Conservation (phyloP, 345 rosid species). For the Salix caprea region DNA sequence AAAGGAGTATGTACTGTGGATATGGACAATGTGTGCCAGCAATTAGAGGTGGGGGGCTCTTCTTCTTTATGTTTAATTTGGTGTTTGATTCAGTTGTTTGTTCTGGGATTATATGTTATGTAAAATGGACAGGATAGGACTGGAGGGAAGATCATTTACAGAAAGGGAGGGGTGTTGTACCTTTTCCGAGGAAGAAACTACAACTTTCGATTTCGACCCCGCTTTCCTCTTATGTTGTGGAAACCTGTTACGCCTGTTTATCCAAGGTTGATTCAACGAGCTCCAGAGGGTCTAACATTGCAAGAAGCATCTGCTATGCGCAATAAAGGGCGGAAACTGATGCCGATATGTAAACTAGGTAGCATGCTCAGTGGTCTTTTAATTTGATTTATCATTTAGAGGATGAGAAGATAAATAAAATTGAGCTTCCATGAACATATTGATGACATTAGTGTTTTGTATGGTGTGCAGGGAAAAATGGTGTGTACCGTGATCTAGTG, state of each 20-base stretch:
- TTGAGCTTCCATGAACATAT: not conserved
- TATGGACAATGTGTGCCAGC: conserved; percentile 85
- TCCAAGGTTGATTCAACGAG: conserved; percentile 63
- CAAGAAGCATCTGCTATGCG: conserved; percentile 76
- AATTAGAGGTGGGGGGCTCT: conserved; percentile 57
- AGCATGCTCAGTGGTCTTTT: conserved; percentile 1
- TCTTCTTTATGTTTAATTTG: not conserved
- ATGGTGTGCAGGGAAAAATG: conserved; percentile 65
- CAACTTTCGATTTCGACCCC: conserved; percentile 70
- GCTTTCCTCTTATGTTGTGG: conserved; percentile 93
- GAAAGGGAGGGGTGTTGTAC: conserved; percentile 67
- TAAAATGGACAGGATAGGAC: conserved; percentile 66
- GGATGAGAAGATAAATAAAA: not conserved
- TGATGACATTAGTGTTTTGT: conserved; percentile 15
- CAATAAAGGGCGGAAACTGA: conserved; percentile 62
- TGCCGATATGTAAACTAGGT: conserved; percentile 86
- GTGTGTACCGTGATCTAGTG: conserved; percentile 66
- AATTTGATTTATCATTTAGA: not conserved
- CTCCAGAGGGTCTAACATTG: conserved; percentile 66
- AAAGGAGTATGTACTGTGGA: conserved; percentile 93
- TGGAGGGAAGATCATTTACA: conserved; percentile 80
- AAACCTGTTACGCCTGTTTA: conserved; percentile 74
- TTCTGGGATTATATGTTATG: not conserved
- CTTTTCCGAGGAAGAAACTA: conserved; percentile 95
- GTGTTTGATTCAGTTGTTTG: not conserved